A percentile compares a stretch with the other conserved stretches of the same genome.
Evolutionary conservation across 257 asterid genomes (phyloP).

Genomic region (Datura wrightii): DNA sequence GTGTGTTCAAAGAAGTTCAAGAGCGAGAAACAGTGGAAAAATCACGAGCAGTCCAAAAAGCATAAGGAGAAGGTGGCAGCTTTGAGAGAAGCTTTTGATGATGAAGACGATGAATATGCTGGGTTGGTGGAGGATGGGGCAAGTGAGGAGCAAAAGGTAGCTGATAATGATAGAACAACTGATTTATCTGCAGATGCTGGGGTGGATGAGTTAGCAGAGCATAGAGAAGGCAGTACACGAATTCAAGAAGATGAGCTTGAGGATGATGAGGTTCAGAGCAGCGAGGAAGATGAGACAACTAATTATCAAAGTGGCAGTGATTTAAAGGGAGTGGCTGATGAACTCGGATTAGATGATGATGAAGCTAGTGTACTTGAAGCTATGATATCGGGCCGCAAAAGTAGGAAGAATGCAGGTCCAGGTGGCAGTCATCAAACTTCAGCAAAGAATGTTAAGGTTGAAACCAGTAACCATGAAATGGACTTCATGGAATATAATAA

Average conservation of each 20-base stretch:
- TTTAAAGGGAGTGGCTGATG: constrained; percentile 39
- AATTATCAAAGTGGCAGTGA: constrained; percentile 39
- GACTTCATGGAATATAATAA: constrained; percentile 82
- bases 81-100: constrained; percentile 70
- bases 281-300: constrained; percentile 40
- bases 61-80: constrained; percentile 94
- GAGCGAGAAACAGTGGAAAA: constrained; percentile 97
- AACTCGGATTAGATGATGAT: constrained; percentile 57
- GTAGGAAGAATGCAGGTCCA: constrained; percentile 43
- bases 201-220: constrained; percentile 54
- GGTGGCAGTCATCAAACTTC: constrained; percentile 49
- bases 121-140: constrained; percentile 44
- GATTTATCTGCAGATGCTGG: constrained; percentile 65
- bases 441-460: constrained; percentile 43
- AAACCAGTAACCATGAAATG: constrained; percentile 58
- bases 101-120: constrained; percentile 67
- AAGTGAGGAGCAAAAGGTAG: constrained; percentile 45
- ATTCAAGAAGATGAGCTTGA: constrained; percentile 50
- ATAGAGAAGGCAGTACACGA: constrained; percentile 50
- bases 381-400: constrained; percentile 72
- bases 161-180: constrained; percentile 42
- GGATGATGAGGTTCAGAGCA: constrained; percentile 48
- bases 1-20: constrained; percentile 91
- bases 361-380: constrained; percentile 79
- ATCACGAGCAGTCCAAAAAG: constrained; percentile 95